Evolutionary conservation across 2,329 filamentous ascomycete genomes (phyloP), one percentile per base, ranked within the genome.

Genomic region (Xylariaceae sp.): DNA sequence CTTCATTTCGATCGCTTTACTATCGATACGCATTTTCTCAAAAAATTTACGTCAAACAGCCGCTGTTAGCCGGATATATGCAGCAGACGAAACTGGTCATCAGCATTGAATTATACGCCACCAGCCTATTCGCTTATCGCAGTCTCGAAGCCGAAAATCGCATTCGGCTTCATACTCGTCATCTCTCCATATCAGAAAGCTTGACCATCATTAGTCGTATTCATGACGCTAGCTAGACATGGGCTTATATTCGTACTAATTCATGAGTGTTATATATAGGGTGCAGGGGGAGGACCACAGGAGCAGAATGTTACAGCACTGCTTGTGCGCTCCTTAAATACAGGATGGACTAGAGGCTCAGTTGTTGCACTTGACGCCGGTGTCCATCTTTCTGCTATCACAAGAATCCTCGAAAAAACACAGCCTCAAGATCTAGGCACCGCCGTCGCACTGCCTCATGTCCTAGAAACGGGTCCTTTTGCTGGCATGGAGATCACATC

Each of bases 311-410:
- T 91, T 20, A 97, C 93, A 0, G 91, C 92, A 2, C 85, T 97
- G 53, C 83, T 99, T 16, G 90, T 97, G 40, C 88, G 93, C 40
- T 93, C 93, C 4, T 81, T 88, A 8, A 83, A 86, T 24, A 83
- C 88, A 46, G 83, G 86, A 57, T 99, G 94, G 94, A 78, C 81
- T 42, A 88, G 86, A 64, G 87, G 89, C 37, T 97, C 92, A 0
- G 73, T 97, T 33, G 78, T 97, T 23, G 92, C 93, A n/a, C 88
- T 99, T 46, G 94, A 99, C 76, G 92, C 92, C 8, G 94, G 94
- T 41, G 91, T 92, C 26, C 89, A 97, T 70, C 82, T 99, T 33
- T 86, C 90, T 23, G 86, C 91, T 50, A 96, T 99, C 51, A 84
- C 85, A n/a, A 81, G 83, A 41, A 89, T 96, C 41, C 78, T 99